Evolutionary conservation across 1,284 basidiomycete species (phyloP), one percentile per base, ranked within the genome.

Genomic region (Ceratobasidium papillatum): DNA sequence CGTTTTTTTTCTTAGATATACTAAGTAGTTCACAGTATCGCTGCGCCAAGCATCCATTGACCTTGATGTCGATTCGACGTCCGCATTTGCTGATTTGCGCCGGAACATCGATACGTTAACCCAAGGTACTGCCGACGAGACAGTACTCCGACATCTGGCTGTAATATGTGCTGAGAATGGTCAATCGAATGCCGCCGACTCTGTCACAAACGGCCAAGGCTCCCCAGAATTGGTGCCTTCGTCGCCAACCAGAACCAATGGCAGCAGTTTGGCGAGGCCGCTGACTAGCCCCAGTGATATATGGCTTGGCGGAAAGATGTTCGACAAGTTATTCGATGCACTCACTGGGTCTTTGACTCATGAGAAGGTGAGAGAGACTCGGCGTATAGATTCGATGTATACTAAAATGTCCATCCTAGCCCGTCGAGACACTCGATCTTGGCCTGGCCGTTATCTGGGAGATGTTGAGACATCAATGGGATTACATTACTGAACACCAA

Each of bases 361-460:
- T 49, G 81, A 83, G 38, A 88, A 86, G 85, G 92, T 92, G 79
- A 78, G 81, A 80, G 65, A 22, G 25, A 34, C 78, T 62, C 17
- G 11, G 17, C 7, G 34, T 36, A 34, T 25, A 17, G 32, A 34
- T 38, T 22, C 41, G 5, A 9, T 52, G 63, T 56, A 72, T 63
- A 74, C 32, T 74, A 73, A 54, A 0, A 65, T 71, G 75, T 7
- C 19, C n/a, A n/a, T n/a, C 75, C 45, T 78, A 94, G 92, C 82
- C 82, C 69, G 86, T 86, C 72, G 87, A 90, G 76, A 84, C 86
- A 75, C 83, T 94, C 41, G 90, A 91, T 79, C 91, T 92, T 78
- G 91, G 89, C 36, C 82, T 94, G 77, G 89, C 94, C 78, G 84
- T 91, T 45, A 78, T 93, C 27, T 94, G 90, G 90, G 92, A 94